These are phyloP conservation scores for Collybia sordida DNA, from an alignment of 768 basidiomycete genomes.

Conservation along the genomic window DNA sequence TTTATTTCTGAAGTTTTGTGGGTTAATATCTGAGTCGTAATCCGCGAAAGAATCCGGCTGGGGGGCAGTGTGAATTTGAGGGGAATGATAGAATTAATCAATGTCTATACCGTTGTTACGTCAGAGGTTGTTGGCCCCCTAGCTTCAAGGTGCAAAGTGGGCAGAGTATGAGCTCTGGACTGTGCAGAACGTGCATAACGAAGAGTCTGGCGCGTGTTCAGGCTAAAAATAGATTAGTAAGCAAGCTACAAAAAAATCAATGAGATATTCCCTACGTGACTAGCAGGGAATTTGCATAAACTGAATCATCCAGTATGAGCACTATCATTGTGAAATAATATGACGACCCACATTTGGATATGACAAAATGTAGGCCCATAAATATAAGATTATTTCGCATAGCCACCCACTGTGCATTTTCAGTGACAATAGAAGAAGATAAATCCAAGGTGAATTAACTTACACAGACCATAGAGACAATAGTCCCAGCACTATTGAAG, in stretches of 20 bases:
- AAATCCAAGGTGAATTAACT: neutral
- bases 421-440: neutral
- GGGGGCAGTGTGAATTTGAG: neutral
- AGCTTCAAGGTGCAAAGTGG: neutral
- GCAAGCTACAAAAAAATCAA: neutral
- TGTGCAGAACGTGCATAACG: conserved; percentile 1
- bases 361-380: conserved; percentile 11
- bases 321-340: neutral
- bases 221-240: neutral
- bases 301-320: neutral
- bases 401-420: conserved; percentile 3
- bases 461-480: conserved; percentile 9
- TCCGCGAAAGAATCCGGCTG: neutral
- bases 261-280: conserved; percentile 1
- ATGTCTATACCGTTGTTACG: too few relatives aligned
- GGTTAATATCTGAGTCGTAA: neutral
- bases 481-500: conserved; percentile 4
- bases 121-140: neutral
- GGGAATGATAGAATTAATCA: too few relatives aligned
- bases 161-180: neutral
- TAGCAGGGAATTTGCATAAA: conserved; percentile 9
- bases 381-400: conserved; percentile 6
- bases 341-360: conserved; percentile 4
- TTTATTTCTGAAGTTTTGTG: neutral
- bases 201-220: conserved; percentile 3